Conservation (phyloP, 2,329 filamentous ascomycete genomes). For the Diaporthe eres region DNA sequence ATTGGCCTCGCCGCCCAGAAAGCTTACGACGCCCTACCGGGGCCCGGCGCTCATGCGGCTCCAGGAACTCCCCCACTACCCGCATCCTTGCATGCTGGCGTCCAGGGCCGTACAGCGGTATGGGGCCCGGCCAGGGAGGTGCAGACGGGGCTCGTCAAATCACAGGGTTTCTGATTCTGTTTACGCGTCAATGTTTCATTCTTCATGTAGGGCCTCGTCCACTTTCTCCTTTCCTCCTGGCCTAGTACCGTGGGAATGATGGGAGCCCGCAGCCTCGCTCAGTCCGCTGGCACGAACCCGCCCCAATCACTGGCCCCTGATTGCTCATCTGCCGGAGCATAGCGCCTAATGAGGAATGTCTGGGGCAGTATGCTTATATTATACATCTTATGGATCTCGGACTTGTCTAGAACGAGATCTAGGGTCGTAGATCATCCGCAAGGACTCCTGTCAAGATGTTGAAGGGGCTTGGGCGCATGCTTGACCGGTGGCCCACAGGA, state of each 20-base stretch:
- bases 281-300: background rate
- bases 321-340: conserved; percentile 11
- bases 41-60: conserved; percentile 12
- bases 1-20: conserved; percentile 17
- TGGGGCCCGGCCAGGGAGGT: background rate
- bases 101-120: background rate
- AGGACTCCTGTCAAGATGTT: conserved; percentile 6
- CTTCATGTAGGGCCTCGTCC: background rate
- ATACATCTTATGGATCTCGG: conserved; percentile 29
- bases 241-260: background rate
- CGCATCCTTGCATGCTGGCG: background rate
- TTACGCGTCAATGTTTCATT: conserved; percentile 36
- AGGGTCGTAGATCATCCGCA: conserved; percentile 16
- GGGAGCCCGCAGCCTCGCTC: background rate
- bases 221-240: background rate
- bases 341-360: conserved; percentile 8
- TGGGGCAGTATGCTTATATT: conserved; percentile 26
- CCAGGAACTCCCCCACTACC: conserved; percentile 30
- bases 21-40: conserved; percentile 34
- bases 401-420: background rate
- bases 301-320: conserved; percentile 24
- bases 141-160: conserved; percentile 1
- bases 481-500: conserved; percentile 3
- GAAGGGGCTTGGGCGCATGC: conserved; percentile 8
- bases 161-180: conserved; percentile 13